A percentile compares a stretch with the other conserved stretches of the same genome.
These are phyloP conservation scores for Aspergillus thermomutatus DNA, from an alignment of 2,329 filamentous ascomycete species.

Conservation along the genomic window DNA sequence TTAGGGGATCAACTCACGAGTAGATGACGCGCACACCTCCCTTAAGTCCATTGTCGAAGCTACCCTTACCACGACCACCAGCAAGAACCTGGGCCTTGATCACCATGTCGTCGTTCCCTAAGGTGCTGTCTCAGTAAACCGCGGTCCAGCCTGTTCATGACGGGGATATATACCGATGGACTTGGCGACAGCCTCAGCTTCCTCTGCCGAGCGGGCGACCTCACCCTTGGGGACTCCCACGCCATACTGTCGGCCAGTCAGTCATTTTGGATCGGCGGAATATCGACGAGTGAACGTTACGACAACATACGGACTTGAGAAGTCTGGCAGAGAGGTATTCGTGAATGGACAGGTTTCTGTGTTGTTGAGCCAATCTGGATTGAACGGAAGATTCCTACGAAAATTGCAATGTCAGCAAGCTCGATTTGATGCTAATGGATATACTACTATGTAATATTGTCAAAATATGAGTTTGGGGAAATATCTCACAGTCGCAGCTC, in stretches of 20 bases:
- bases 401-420: constrained; percentile 48
- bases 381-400: constrained; percentile 55
- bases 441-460: constrained; percentile 5
- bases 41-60: constrained; percentile 98
- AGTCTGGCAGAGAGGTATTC: constrained; percentile 96
- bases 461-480: constrained; percentile 13
- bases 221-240: constrained; percentile 87
- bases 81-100: constrained; percentile 99
- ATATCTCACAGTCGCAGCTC: constrained; percentile 67
- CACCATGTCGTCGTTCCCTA: constrained; percentile 86
- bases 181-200: constrained; percentile 90
- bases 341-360: constrained; percentile 93
- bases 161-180: constrained; percentile 63
- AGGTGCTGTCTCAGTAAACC: constrained; percentile 17
- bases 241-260: constrained; percentile 67
- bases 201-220: constrained; percentile 76
- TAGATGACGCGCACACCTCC: constrained; percentile 98
- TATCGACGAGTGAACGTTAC: not conserved
- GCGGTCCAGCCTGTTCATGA: constrained; percentile 4
- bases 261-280: constrained; percentile 8
- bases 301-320: constrained; percentile 59
- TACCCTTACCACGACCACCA: constrained; percentile 95
- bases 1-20: constrained; percentile 56
- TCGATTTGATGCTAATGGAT: constrained; percentile 18
- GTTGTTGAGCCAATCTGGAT: constrained; percentile 62